Conservation (phyloP, 2,329 filamentous ascomycete genomes). For the Cytospora paraplurivora region DNA sequence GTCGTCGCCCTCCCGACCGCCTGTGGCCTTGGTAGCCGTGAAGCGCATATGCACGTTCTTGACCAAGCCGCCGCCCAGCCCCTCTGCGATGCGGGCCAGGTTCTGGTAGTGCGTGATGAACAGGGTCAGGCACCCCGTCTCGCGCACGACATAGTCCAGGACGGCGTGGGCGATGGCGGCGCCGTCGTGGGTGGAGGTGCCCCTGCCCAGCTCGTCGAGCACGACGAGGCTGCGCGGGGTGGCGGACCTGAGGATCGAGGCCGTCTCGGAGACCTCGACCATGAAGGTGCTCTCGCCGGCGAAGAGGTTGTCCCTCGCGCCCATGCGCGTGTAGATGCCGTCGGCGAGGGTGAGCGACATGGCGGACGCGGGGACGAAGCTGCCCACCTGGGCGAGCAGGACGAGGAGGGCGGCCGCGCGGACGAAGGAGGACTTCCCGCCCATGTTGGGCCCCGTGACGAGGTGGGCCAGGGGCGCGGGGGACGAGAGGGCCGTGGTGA, state of each 20-base stretch:
- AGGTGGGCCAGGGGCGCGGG: constrained; percentile 72
- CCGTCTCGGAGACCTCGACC: constrained; percentile 94
- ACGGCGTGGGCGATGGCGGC: constrained; percentile 95
- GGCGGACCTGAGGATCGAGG: constrained; percentile 85
- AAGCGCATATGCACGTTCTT: constrained; percentile 96
- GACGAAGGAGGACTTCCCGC: constrained; percentile 97
- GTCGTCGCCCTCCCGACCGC: background rate
- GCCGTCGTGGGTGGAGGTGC: constrained; percentile 93
- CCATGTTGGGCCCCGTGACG: constrained; percentile 98
- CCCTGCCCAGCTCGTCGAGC: constrained; percentile 90
- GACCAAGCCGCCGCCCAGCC: constrained; percentile 64
- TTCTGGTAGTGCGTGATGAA: constrained; percentile 99
- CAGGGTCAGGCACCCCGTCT: constrained; percentile 76
- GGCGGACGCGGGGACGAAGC: constrained; percentile 81
- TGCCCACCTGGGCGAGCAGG: constrained; percentile 93
- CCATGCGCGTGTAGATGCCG: constrained; percentile 93
- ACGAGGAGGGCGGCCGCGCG: constrained; percentile 87
- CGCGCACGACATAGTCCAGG: constrained; percentile 76
- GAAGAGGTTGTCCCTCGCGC: constrained; percentile 94
- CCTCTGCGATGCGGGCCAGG: constrained; percentile 69
- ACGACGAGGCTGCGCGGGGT: constrained; percentile 85
- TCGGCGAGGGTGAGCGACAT: constrained; percentile 81
- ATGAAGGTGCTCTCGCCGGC: constrained; percentile 96
- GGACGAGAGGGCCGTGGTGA: constrained; percentile 73
- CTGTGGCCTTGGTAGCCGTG: constrained; percentile 43